Evolutionary conservation across 1,284 basidiomycete species (phyloP).

Genomic region (Leccinum insolens): DNA sequence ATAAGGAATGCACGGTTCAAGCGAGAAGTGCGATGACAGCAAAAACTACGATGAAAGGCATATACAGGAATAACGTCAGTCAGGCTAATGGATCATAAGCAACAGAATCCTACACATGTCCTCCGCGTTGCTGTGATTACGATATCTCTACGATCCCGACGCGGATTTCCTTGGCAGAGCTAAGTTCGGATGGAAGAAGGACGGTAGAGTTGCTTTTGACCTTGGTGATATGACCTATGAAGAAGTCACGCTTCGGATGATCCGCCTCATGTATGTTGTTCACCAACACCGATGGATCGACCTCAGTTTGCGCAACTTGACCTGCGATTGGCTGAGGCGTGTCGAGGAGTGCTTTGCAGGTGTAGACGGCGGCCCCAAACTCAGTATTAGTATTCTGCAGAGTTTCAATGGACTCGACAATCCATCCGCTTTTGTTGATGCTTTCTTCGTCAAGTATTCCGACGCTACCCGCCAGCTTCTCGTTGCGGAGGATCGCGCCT

Average conservation of each 20-base stretch:
- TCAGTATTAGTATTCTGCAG: slow-evolving; percentile 77
- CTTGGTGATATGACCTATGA: slow-evolving; percentile 98
- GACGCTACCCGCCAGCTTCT: slow-evolving; percentile 85
- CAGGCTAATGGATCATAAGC: no score
- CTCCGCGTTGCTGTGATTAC: no score
- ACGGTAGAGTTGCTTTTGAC: slow-evolving; percentile 82
- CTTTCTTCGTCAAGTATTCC: slow-evolving; percentile 87
- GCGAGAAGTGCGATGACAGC: no score
- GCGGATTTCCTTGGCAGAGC: slow-evolving; percentile 21
- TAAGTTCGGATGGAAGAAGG: slow-evolving; percentile 92
- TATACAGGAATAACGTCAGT: no score
- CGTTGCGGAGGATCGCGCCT: slow-evolving; percentile 94
- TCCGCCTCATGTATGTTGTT: slow-evolving; percentile 90
- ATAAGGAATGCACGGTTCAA: no score
- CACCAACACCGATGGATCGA: slow-evolving; percentile 97
- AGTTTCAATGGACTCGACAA: slow-evolving; percentile 86
- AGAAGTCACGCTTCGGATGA: slow-evolving; percentile 90
- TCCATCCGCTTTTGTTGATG: slow-evolving; percentile 75
- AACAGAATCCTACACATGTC: no score
- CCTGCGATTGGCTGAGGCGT: slow-evolving; percentile 96
- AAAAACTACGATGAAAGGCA: no score
- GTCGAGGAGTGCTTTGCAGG: slow-evolving; percentile 98
- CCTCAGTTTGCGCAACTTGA: slow-evolving; percentile 89
- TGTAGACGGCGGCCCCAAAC: slow-evolving; percentile 80
- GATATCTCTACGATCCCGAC: no score